phyloP scores from a whole-genome alignment of 2,329 filamentous ascomycete species.

The Amesomyces nigricolor region DNA sequence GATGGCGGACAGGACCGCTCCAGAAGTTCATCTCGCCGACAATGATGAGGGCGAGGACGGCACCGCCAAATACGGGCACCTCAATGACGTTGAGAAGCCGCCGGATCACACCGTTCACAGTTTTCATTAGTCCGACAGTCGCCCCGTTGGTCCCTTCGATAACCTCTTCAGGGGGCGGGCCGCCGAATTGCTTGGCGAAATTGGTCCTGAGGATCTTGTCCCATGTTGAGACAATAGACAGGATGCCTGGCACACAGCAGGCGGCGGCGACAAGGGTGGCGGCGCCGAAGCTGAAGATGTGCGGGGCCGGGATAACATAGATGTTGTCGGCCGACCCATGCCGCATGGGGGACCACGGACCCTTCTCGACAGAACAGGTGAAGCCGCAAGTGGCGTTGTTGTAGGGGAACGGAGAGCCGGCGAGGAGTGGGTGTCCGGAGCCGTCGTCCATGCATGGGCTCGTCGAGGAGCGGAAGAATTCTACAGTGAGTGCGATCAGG shows the following conservation, averaged over 20 bases:
- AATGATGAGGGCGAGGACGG: constrained; percentile 53
- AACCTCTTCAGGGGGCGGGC: constrained; percentile 33
- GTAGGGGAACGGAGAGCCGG: constrained; percentile 41
- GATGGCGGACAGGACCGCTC: constrained; percentile 48
- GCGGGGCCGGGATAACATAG: constrained; percentile 55
- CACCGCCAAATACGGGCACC: constrained; percentile 53
- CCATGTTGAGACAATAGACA: constrained; percentile 57
- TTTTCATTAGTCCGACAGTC: constrained; percentile 46
- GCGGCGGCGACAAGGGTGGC: constrained; percentile 57
- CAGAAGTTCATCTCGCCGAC: constrained; percentile 61
- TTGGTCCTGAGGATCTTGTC: constrained; percentile 59
- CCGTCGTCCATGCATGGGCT: constrained; percentile 39
- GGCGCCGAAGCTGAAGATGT: constrained; percentile 50
- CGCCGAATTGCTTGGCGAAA: constrained; percentile 44
- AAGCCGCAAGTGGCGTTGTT: constrained; percentile 41
- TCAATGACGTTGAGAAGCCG: constrained; percentile 51
- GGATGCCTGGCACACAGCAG: constrained; percentile 58
- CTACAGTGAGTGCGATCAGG: constrained; percentile 55
- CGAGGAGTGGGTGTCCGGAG: constrained; percentile 32
- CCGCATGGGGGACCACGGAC: constrained; percentile 52
- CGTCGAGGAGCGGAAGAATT: constrained; percentile 54
- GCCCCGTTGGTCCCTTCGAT: constrained; percentile 52
- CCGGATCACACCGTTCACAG: constrained; percentile 50
- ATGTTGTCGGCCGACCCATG: constrained; percentile 53
- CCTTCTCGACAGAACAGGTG: constrained; percentile 38